Conservation (phyloP, 164 flowering plant genomes). For the Saururus chinensis region DNA sequence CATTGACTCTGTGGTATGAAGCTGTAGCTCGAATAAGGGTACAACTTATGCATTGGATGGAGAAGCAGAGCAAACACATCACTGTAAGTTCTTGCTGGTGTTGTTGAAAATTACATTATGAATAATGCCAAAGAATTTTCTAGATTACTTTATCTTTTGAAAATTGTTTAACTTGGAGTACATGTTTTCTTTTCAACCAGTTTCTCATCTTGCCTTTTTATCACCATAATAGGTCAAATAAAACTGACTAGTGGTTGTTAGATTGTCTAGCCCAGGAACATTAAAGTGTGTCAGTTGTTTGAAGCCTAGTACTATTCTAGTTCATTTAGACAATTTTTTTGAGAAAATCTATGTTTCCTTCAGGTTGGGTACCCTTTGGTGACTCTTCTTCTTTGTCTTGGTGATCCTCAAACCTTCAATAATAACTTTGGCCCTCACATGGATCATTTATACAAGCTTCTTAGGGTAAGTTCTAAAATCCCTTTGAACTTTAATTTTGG, state of each 20-base stretch:
- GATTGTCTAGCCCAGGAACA: no score
- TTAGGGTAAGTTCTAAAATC: conserved; percentile 49
- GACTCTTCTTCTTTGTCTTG: conserved; percentile 96
- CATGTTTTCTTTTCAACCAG: not conserved
- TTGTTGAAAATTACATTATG: not conserved
- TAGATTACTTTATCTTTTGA: no score
- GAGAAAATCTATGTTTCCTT: conserved; percentile 1
- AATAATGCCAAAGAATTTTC: not conserved
- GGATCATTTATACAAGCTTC: conserved; percentile 92
- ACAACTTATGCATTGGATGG: conserved; percentile 93
- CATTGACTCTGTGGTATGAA: conserved; percentile 90
- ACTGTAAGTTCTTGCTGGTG: conserved; percentile 45
- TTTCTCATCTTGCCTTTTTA: not conserved
- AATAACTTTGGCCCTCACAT: conserved; percentile 77
- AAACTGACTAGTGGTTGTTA: no score
- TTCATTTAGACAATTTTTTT: no score
- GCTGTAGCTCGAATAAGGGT: conserved; percentile 86
- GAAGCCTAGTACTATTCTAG: no score
- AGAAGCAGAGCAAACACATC: conserved; percentile 95
- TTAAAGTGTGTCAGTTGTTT: no score
- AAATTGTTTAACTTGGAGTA: no score
- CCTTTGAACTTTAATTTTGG: not conserved
- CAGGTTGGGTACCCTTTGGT: conserved; percentile 99
- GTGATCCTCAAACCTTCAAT: conserved; percentile 83
- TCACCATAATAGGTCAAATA: not conserved